Conservation (phyloP, 192 early-diverging fungal species). For the Linnemannia elongata region DNA sequence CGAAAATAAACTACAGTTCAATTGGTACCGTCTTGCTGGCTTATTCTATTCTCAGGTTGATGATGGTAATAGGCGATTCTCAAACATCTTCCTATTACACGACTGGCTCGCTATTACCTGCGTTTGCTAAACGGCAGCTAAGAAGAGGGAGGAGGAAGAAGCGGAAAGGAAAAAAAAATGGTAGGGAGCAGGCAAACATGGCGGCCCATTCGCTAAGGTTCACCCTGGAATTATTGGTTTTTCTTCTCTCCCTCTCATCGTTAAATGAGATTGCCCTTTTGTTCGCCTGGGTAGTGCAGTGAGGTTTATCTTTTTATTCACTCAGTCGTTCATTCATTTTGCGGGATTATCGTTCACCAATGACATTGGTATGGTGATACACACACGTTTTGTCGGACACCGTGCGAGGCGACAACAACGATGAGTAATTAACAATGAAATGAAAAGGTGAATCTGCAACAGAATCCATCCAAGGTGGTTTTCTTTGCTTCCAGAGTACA, state of each 20-base stretch:
- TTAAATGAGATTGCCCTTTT: not conserved
- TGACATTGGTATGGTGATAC: not conserved
- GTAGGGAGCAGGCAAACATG: not conserved
- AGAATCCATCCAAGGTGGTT: not conserved
- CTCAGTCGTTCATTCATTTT: not conserved
- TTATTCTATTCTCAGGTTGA: not conserved
- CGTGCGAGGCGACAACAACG: not conserved
- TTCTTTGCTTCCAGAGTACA: not conserved
- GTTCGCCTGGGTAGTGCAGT: not conserved
- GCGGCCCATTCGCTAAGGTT: not conserved
- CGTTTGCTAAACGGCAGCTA: not conserved
- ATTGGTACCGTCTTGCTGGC: conserved; percentile 18
- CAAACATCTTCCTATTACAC: not conserved
- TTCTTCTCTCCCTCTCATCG: not conserved
- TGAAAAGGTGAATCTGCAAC: not conserved
- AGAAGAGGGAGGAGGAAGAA: not conserved
- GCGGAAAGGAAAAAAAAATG: not conserved
- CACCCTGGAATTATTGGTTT: not conserved
- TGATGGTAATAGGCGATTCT: not conserved
- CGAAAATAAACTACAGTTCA: not conserved
- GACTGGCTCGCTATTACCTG: not conserved
- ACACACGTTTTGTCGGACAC: not conserved
- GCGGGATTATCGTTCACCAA: not conserved
- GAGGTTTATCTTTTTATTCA: not conserved
- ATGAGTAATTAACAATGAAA: not conserved